Conservation (phyloP, 2,329 filamentous ascomycete genomes). For the Nectriaceae sp. region DNA sequence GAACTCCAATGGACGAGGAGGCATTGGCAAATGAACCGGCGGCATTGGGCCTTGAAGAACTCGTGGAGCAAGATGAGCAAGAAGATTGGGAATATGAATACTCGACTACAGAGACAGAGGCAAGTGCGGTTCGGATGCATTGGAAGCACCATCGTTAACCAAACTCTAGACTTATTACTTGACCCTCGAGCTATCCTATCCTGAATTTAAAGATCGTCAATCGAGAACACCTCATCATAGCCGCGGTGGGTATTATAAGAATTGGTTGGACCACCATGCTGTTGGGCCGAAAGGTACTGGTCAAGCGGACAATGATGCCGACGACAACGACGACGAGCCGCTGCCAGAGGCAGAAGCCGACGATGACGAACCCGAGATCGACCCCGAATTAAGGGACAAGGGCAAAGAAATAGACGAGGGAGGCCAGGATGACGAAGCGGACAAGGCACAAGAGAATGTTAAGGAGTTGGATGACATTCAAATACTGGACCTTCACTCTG, state of each 20-base stretch:
- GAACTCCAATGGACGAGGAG: slow-evolving; percentile 15
- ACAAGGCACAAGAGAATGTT: slow-evolving; percentile 15
- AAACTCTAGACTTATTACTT: slow-evolving; percentile 62
- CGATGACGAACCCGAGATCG: slow-evolving; percentile 28
- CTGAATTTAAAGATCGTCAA: slow-evolving; percentile 54
- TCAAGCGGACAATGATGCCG: slow-evolving; percentile 29
- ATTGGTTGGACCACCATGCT: slow-evolving; percentile 38
- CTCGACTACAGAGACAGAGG: slow-evolving; percentile 64
- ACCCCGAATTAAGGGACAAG: slow-evolving; percentile 25
- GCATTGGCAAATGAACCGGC: slow-evolving; percentile 26
- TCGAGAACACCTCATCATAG: slow-evolving; percentile 40
- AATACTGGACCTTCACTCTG: slow-evolving; percentile 78
- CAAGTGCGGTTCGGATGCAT: slow-evolving; percentile 21
- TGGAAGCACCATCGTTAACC: slow-evolving; percentile 9
- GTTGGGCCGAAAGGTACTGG: slow-evolving; percentile 16
- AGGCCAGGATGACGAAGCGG: slow-evolving; percentile 6
- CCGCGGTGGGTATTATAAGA: slow-evolving; percentile 50
- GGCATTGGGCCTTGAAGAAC: slow-evolving; percentile 31
- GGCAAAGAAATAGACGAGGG: slow-evolving; percentile 15
- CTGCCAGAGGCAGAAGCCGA: slow-evolving; percentile 39
- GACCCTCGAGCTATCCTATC: slow-evolving; percentile 63
- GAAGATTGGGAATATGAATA: slow-evolving; percentile 72
- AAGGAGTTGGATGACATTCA: slow-evolving; percentile 56
- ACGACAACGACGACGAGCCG: slow-evolving; percentile 27
- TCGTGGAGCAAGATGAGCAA: slow-evolving; percentile 42